A percentile compares a stretch with the other conserved stretches of the same genome.
These are phyloP conservation scores for Alternaria arbusti DNA, from an alignment of 2,329 filamentous ascomycete genomes.

Conservation along the genomic window DNA sequence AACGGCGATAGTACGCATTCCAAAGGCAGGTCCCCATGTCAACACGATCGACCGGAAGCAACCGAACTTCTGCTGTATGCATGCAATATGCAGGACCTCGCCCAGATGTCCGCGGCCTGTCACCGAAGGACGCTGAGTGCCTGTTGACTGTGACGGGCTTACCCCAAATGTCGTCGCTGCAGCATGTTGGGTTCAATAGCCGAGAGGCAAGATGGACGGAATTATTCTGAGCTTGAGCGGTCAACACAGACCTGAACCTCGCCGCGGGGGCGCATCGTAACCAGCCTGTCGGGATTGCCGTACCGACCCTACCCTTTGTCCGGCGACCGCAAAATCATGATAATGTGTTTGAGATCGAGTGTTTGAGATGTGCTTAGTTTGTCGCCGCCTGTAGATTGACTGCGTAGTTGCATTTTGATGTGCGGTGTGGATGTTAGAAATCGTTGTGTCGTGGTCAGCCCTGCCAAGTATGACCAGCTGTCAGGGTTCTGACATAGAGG, in stretches of 20 bases:
- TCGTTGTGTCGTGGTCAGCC: constrained; percentile 15
- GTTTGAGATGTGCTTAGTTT: constrained; percentile 5
- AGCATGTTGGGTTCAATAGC: constrained; percentile 9
- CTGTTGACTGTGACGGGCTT: constrained; percentile 29
- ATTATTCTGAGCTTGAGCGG: constrained; percentile 11
- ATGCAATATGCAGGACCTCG: constrained; percentile 31
- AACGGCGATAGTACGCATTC: constrained; percentile 38
- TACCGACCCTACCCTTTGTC: constrained; percentile 8
- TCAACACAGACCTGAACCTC: constrained; percentile 16
- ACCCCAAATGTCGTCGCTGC: constrained; percentile 15
- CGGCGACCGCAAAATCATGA: not conserved
- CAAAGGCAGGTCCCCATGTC: constrained; percentile 21
- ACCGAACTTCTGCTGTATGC: constrained; percentile 41
- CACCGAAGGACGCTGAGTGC: constrained; percentile 10
- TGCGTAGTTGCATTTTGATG: constrained; percentile 6
- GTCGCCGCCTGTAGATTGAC: constrained; percentile 2
- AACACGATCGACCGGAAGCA: constrained; percentile 42
- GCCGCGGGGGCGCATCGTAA: constrained; percentile 12
- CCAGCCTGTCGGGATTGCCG: constrained; percentile 15
- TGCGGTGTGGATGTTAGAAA: not conserved
- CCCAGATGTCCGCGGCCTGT: constrained; percentile 21
- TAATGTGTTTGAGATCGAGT: constrained; percentile 2
- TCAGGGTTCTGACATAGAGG: constrained; percentile 26
- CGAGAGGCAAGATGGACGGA: constrained; percentile 15
- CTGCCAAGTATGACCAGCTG: constrained; percentile 22